phyloP scores from a whole-genome alignment of 164 flowering plant species.

The Saururus chinensis region DNA sequence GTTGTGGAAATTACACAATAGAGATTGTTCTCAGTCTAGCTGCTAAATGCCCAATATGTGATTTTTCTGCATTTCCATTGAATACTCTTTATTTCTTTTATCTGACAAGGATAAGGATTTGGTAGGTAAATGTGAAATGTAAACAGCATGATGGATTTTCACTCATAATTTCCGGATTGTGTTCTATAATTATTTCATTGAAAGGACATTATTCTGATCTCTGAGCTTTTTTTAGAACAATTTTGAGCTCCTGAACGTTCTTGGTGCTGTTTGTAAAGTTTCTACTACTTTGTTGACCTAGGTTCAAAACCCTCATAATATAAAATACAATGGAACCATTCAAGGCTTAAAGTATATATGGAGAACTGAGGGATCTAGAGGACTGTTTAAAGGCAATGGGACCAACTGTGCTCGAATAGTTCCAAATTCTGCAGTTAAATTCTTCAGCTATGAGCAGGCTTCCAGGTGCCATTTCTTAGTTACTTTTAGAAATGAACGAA shows the following conservation, averaged over 20 bases:
- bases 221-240: background rate
- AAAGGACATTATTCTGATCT: too few species aligned
- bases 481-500: background rate
- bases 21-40: too few species aligned
- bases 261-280: background rate
- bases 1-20: too few species aligned
- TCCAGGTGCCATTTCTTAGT: conserved; percentile 42
- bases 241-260: background rate
- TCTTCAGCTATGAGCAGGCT: conserved; percentile 96
- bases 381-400: conserved; percentile 92
- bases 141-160: too few species aligned
- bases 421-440: conserved; percentile 95
- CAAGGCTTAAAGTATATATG: conserved; percentile 93
- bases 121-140: too few species aligned
- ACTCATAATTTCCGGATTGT: too few species aligned
- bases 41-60: too few species aligned
- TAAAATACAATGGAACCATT: conserved; percentile 86
- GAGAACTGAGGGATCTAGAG: conserved; percentile 88
- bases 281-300: conserved; percentile 14
- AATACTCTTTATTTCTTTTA: too few species aligned
- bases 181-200: too few species aligned
- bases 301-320: conserved; percentile 91
- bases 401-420: conserved; percentile 96
- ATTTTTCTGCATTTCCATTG: too few species aligned
- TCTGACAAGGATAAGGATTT: too few species aligned